Conservation (phyloP, 2,329 filamentous ascomycete genomes). For the Eutypa lata region DNA sequence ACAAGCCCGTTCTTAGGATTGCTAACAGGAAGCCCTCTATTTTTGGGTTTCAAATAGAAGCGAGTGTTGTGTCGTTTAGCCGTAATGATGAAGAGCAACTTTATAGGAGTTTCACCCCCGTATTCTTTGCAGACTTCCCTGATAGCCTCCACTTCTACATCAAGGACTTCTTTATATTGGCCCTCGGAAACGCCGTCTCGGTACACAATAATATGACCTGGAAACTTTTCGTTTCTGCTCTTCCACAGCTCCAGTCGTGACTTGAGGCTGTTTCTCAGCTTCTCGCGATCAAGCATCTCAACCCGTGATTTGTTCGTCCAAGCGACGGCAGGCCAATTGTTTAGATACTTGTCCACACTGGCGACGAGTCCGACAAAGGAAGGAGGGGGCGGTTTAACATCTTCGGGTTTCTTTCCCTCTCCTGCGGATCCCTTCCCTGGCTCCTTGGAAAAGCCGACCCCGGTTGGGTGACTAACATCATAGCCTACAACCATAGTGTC, state of each 20-base stretch:
- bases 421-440: no score
- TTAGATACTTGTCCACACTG: not conserved
- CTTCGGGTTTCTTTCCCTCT: not conserved
- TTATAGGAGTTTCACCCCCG: not conserved
- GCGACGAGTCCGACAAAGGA: not conserved
- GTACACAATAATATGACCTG: not conserved
- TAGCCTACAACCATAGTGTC: not conserved
- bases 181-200: not conserved
- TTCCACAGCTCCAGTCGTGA: not conserved
- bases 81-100: not conserved
- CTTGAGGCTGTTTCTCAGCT: not conserved
- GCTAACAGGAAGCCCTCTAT: not conserved
- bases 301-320: not conserved
- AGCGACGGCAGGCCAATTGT: not conserved
- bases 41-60: not conserved
- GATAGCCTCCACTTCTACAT: not conserved
- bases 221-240: not conserved
- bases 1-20: not conserved
- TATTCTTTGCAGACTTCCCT: not conserved
- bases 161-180: not conserved
- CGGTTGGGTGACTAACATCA: not conserved
- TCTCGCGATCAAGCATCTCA: not conserved
- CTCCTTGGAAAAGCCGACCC: not conserved
- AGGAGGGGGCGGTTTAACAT: not conserved
- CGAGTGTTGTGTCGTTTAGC: not conserved